phyloP scores from a whole-genome alignment of 164 flowering plant genomes.

The Chimonanthus praecox region DNA sequence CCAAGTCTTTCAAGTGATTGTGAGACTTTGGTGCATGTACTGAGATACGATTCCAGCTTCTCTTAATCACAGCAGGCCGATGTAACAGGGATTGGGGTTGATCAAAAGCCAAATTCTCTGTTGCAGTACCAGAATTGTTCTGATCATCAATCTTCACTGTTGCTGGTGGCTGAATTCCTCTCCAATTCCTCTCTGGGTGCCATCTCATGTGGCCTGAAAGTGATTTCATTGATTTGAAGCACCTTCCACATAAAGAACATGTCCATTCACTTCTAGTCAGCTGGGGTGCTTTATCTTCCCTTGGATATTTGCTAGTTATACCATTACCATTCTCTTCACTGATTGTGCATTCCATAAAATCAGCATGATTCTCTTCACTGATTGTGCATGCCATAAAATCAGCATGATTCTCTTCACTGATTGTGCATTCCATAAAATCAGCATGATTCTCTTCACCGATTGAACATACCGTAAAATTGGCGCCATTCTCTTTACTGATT shows the following conservation, averaged over 20 bases:
- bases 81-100: neutral
- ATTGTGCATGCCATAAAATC: too few relatives aligned
- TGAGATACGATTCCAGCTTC: slow-evolving; percentile 20
- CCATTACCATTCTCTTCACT: neutral
- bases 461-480: too few relatives aligned
- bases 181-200: slow-evolving; percentile 62
- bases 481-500: too few relatives aligned
- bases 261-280: neutral
- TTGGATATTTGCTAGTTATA: neutral
- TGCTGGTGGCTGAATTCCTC: slow-evolving; percentile 50
- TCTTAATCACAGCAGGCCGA: slow-evolving; percentile 36
- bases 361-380: too few relatives aligned
- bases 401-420: too few relatives aligned
- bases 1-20: neutral
- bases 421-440: too few relatives aligned
- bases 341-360: too few relatives aligned
- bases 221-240: slow-evolving; percentile 47
- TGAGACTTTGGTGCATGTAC: neutral
- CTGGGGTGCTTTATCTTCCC: neutral
- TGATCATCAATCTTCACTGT: slow-evolving; percentile 6
- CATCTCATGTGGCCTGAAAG: slow-evolving; percentile 77
- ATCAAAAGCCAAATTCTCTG: neutral
- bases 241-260: slow-evolving; percentile 40
- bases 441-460: too few relatives aligned
- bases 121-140: slow-evolving; percentile 7